phyloP scores from a whole-genome alignment of 2,329 filamentous ascomycete species.

The Nigrospora sphaerica region DNA sequence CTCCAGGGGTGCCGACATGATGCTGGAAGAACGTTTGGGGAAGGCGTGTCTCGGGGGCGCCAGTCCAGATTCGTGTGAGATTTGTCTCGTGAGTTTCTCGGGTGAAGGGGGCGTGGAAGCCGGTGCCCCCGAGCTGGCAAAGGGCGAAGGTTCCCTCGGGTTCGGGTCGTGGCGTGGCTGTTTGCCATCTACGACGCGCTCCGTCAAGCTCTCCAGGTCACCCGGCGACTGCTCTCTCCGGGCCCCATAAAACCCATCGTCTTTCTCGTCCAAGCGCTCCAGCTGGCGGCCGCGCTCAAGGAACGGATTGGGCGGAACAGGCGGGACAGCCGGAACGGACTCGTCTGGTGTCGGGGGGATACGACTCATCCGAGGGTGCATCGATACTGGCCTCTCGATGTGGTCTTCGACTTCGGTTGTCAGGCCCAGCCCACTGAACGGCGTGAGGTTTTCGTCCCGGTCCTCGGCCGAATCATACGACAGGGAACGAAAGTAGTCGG shows the following conservation, averaged over 20 bases:
- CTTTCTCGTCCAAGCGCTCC: slow-evolving; percentile 27
- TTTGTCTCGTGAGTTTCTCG: slow-evolving; percentile 32
- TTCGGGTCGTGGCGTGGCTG: slow-evolving; percentile 24
- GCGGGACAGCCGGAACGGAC: slow-evolving; percentile 32
- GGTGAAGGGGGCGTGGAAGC: slow-evolving; percentile 31
- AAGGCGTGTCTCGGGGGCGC: slow-evolving; percentile 44
- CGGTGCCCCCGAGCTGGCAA: slow-evolving; percentile 11
- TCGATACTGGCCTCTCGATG: slow-evolving; percentile 57
- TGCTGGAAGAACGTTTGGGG: slow-evolving; percentile 49
- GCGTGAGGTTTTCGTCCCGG: slow-evolving; percentile 27
- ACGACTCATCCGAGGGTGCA: slow-evolving; percentile 68
- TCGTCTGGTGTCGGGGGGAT: slow-evolving; percentile 45
- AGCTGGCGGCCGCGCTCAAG: slow-evolving; percentile 34
- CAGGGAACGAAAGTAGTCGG: slow-evolving; percentile 73
- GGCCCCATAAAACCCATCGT: slow-evolving; percentile 40
- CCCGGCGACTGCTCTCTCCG: slow-evolving; percentile 53
- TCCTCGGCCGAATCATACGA: slow-evolving; percentile 56
- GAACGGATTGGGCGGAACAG: slow-evolving; percentile 24
- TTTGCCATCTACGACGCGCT: slow-evolving; percentile 11
- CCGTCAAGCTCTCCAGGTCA: slow-evolving; percentile 33
- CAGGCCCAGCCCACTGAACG: slow-evolving; percentile 37
- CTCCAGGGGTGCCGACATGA: slow-evolving; percentile 55
- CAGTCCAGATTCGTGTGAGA: slow-evolving; percentile 43
- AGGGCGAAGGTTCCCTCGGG: slow-evolving; percentile 26
- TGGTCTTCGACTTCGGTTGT: slow-evolving; percentile 50